Conservation (phyloP, 345 rosid species). For the Boechera stricta region DNA sequence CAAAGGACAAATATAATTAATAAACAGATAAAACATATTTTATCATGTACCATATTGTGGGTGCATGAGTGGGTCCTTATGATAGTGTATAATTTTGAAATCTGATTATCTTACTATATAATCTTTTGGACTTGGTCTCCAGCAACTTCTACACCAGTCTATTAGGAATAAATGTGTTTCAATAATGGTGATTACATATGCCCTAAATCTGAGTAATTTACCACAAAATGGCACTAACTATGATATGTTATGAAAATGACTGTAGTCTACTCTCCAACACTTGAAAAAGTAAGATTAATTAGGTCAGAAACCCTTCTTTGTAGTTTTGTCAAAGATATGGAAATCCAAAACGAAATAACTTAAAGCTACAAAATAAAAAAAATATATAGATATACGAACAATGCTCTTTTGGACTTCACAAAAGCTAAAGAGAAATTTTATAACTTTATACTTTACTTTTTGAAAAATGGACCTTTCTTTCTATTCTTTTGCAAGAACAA, state of each 20-base stretch:
- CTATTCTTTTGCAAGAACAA: constrained; percentile 24
- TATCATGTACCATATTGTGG: constrained; percentile 36
- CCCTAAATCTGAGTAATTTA: not conserved
- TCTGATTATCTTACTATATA: constrained; percentile 3
- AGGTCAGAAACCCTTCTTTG: constrained; percentile 5
- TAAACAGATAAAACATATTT: constrained; percentile 20
- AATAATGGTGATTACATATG: constrained; percentile 18
- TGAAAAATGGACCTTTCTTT: constrained; percentile 14
- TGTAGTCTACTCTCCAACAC: not conserved
- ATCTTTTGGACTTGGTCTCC: constrained; percentile 32
- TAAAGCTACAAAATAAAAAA: not conserved
- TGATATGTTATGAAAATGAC: not conserved
- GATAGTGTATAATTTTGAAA: constrained; percentile 32
- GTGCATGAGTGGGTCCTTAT: constrained; percentile 39
- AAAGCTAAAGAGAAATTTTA: constrained; percentile 25
- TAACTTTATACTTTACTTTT: constrained; percentile 31
- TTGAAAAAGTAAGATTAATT: not conserved
- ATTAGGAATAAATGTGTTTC: constrained; percentile 12
- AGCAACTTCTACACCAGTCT: constrained; percentile 39
- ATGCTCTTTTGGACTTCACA: constrained; percentile 36
- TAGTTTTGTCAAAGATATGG: not conserved
- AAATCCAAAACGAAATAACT: not conserved
- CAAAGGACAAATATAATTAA: constrained; percentile 18
- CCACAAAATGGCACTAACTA: not conserved
- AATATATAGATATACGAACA: constrained; percentile 35